Evolutionary conservation across 2,329 filamentous ascomycete genomes (phyloP).

Genomic region (Fusarium sp.): DNA sequence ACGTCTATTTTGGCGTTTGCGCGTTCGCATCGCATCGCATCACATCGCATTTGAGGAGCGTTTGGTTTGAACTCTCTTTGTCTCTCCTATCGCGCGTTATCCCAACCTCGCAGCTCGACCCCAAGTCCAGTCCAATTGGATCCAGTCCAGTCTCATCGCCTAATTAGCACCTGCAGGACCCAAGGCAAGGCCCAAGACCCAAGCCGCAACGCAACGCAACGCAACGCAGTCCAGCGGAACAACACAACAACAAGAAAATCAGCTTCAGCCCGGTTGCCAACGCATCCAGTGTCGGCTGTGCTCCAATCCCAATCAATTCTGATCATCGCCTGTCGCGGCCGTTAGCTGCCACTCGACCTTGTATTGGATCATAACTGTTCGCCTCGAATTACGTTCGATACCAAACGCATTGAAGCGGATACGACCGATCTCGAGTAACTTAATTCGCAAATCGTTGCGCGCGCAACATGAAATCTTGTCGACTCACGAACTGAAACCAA

Average conservation of each 20-base stretch:
- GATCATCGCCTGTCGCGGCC: slow-evolving; percentile 32
- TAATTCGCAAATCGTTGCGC: slow-evolving; percentile 50
- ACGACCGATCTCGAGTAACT: slow-evolving; percentile 49
- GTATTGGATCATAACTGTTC: slow-evolving; percentile 35
- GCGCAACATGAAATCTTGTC: slow-evolving; percentile 60
- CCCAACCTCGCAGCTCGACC: slow-evolving; percentile 22
- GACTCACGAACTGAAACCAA: slow-evolving; percentile 42
- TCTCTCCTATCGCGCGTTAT: slow-evolving; percentile 13
- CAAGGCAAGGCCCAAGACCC: slow-evolving; percentile 28
- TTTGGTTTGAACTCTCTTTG: slow-evolving; percentile 24
- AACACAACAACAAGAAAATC: slow-evolving; percentile 42
- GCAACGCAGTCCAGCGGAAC: neutral
- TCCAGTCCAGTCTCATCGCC: slow-evolving; percentile 30
- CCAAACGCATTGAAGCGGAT: slow-evolving; percentile 36
- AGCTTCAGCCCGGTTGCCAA: slow-evolving; percentile 36
- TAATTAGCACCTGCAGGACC: slow-evolving; percentile 45
- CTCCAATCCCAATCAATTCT: slow-evolving; percentile 33
- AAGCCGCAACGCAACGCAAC: slow-evolving; percentile 10
- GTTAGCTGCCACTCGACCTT: slow-evolving; percentile 41
- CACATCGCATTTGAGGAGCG: slow-evolving; percentile 17
- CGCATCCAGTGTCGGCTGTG: slow-evolving; percentile 40
- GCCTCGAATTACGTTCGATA: slow-evolving; percentile 33
- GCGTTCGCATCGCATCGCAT: slow-evolving; percentile 22
- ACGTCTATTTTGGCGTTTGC: slow-evolving; percentile 26
- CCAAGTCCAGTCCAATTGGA: slow-evolving; percentile 24